phyloP scores from a whole-genome alignment of 495 filamentous ascomycete genomes.

The Immersiella caudata region DNA sequence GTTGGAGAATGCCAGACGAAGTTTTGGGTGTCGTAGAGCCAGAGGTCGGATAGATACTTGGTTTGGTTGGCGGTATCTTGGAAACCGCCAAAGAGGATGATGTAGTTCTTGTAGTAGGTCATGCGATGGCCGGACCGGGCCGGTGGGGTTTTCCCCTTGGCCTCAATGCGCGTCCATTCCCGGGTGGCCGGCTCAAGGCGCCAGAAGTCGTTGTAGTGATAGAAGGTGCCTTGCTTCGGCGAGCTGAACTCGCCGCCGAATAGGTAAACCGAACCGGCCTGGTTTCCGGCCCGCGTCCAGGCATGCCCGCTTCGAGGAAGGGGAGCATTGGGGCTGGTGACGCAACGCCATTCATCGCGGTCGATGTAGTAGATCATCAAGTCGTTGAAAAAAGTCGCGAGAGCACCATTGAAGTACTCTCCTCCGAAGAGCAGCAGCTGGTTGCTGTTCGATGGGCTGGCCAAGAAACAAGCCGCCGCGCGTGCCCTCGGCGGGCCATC shows the following conservation, averaged over 20 bases:
- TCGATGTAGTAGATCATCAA: slow-evolving; percentile 89
- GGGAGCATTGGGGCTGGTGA: slow-evolving; percentile 89
- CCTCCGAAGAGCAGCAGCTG: slow-evolving; percentile 94
- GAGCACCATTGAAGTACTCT: slow-evolving; percentile 65
- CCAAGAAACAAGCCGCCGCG: slow-evolving; percentile 76
- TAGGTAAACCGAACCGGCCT: slow-evolving; percentile 77
- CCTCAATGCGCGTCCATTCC: slow-evolving; percentile 89
- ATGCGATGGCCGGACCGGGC: slow-evolving; percentile 92
- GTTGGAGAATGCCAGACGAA: slow-evolving; percentile 76
- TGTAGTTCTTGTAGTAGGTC: slow-evolving; percentile 80
- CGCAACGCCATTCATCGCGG: slow-evolving; percentile 80
- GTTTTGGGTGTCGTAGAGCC: slow-evolving; percentile 64
- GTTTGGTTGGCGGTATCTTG: slow-evolving; percentile 94
- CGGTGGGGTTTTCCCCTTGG: slow-evolving; percentile 83
- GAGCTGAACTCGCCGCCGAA: slow-evolving; percentile 76
- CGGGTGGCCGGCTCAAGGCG: slow-evolving; percentile 75
- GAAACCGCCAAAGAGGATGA: slow-evolving; percentile 62
- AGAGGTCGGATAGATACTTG: slow-evolving; percentile 77
- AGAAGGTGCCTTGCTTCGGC: slow-evolving; percentile 97
- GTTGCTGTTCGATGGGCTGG: slow-evolving; percentile 80
- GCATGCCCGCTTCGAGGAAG: slow-evolving; percentile 90
- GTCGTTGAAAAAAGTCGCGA: slow-evolving; percentile 68
- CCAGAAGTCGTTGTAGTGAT: slow-evolving; percentile 99
- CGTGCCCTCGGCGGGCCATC: slow-evolving; percentile 74
- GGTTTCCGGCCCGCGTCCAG: slow-evolving; percentile 85